Percentiles rank a stretch among this genome's conserved stretches.
Evolutionary conservation across 208 protist genomes (phyloP).

Genomic region (Acanthamoeba sp.): DNA sequence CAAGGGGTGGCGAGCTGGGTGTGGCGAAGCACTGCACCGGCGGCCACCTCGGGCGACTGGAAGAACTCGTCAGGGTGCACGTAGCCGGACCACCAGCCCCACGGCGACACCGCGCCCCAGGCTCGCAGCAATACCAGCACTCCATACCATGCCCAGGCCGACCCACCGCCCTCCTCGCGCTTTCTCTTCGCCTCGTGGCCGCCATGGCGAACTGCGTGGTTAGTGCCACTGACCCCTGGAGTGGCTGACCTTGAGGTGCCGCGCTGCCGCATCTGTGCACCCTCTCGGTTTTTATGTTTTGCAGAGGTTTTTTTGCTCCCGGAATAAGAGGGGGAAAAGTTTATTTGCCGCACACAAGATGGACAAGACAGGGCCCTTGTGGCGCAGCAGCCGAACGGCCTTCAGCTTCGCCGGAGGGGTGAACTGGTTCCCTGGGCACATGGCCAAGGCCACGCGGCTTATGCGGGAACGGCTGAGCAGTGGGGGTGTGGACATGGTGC

Average conservation of each 20-base stretch:
- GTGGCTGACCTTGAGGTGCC: too few species aligned
- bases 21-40: neutral
- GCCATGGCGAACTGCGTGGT: neutral
- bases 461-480: slow-evolving; percentile 43
- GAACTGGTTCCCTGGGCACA: slow-evolving; percentile 73
- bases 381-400: neutral
- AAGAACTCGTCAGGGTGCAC: slow-evolving; percentile 75
- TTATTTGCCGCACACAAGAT: too few species aligned
- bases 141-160: neutral
- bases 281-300: too few species aligned
- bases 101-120: slow-evolving; percentile 18
- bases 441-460: slow-evolving; percentile 57
- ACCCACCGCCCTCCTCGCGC: neutral
- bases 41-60: slow-evolving; percentile 61
- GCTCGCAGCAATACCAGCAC: slow-evolving; percentile 33
- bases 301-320: too few species aligned
- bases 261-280: too few species aligned
- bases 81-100: slow-evolving; percentile 63
- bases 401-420: slow-evolving; percentile 25
- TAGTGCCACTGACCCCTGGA: too few species aligned
- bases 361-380: neutral
- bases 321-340: too few species aligned
- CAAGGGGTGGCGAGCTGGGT: neutral
- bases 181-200: neutral
- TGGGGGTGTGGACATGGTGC: slow-evolving; percentile 32